Evolutionary conservation across 352 stramenopile species (phyloP), one percentile per base, ranked within the genome.

Genomic region (Pythium dissimile): DNA sequence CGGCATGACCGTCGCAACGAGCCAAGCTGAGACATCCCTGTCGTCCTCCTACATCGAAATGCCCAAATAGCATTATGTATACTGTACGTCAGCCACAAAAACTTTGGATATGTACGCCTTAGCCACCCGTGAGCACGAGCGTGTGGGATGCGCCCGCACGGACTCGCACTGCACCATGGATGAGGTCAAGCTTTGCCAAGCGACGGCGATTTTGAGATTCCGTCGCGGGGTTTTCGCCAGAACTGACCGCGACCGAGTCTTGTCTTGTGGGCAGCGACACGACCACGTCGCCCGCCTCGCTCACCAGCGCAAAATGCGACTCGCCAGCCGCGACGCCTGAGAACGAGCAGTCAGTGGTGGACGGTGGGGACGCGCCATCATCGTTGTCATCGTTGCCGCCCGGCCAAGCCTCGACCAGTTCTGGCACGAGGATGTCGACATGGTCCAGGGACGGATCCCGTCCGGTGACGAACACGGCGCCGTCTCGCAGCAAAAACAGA

Each of bases 401-500:
- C n/a, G n/a, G n/a, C n/a, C n/a, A n/a, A n/a, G n/a, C n/a, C 41
- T 21, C 41, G 9, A 66, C 27, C 3, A 66, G 38, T 28, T 50
- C 32, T 1, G 58, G 58, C 2, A 35, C 47, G 0, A 49, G n/a
- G 11, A 54, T 32, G 1, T 52, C 42, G 15, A 18, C 13, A 16
- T 12, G 2, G 5, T 18, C 6, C 9, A 27, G 30, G 4, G 44
- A 48, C 21, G 51, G 58, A 53, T 59, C 58, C 3, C 43, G 20
- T 21, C 61, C 61, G 1, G 45, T 60, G 46, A 63, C 13, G 34
- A 62, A 63, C 10, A 67, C 58, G 4, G 54, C 26, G 39, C 56
- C 66, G 42, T 59, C 61, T 8, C 61, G 53, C 46, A 68, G 30
- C 6, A 74, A 30, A 35, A 74, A 63, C 3, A 69, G 49, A n/a